A percentile compares a stretch with the other conserved stretches of the same genome.
Evolutionary conservation across 495 filamentous ascomycete genomes (phyloP).

Genomic region (Penicillium coffeae): DNA sequence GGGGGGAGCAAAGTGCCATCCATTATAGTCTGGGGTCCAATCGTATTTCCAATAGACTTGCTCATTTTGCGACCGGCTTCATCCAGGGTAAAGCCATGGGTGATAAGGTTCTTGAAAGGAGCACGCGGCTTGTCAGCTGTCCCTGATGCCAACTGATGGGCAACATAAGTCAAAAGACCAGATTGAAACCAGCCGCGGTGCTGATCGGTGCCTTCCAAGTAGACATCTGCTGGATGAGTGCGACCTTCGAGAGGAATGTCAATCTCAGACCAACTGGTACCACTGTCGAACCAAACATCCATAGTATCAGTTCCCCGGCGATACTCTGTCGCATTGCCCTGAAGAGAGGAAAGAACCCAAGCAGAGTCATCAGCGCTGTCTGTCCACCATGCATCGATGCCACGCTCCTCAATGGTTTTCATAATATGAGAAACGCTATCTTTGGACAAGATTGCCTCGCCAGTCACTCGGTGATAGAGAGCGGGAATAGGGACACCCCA

Average conservation of each 20-base stretch:
- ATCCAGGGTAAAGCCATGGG: conserved; percentile 93
- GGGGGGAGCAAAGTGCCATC: conserved; percentile 67
- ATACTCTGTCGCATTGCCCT: conserved; percentile 43
- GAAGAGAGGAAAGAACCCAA: conserved; percentile 65
- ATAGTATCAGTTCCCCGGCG: conserved; percentile 90
- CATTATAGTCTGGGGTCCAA: conserved; percentile 79
- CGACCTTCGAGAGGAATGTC: conserved; percentile 30
- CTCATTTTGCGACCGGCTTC: conserved; percentile 93
- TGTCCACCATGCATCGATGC: conserved; percentile 91
- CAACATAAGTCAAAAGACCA: conserved; percentile 84
- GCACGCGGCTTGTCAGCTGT: conserved; percentile 36
- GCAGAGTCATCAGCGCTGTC: conserved; percentile 66
- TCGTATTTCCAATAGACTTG: conserved; percentile 91
- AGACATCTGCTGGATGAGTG: conserved; percentile 70
- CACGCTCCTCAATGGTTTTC: conserved; percentile 65
- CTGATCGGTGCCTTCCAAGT: conserved; percentile 91
- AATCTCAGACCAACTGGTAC: conserved; percentile 82
- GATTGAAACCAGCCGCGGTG: conserved; percentile 99
- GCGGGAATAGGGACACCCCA: conserved; percentile 97
- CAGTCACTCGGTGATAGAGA: conserved; percentile 65
- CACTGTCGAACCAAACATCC: conserved; percentile 99
- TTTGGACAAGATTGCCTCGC: conserved; percentile 69
- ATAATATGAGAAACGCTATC: conserved; percentile 85
- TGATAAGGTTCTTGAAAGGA: conserved; percentile 83
- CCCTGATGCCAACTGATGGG: conserved; percentile 49